Evolutionary conservation across 495 filamentous ascomycete species (phyloP), one percentile per base, ranked within the genome.

Genomic region (Tuber magnatum): DNA sequence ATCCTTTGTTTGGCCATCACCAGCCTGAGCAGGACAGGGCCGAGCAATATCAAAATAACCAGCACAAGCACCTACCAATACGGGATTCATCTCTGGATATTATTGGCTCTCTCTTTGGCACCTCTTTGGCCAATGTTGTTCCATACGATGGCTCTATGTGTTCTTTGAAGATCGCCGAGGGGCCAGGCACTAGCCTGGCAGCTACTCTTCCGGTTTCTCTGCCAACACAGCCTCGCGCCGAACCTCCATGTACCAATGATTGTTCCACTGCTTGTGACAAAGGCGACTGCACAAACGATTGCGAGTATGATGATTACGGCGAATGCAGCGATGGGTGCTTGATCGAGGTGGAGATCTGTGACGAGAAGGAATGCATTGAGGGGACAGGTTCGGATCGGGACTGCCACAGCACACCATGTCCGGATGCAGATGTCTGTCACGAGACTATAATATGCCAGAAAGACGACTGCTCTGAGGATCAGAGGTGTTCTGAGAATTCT

Each of bases 391-490:
- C 56, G 14, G 56, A 65, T 35, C 56, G 56, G 35, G 56, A 65
- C 28, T 65, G 77, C 6, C 77, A 71, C 32, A 72, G 73, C 35
- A 51, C 76, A 39, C 69, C 77, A 9, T 79, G 77, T 61, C 76
- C 69, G 68, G 77, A 79, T 41, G 77, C 71, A 14, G 77, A 79
- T 41, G 74, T 73, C 28, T 79, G 77, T 40, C 69, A 78, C 6
- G 76, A 79, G 46, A 74, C 78, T 24, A 79, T 79, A 68, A 72
- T 79, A 70, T 79, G 77, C 71, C 76, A 79, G 42, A 79, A 79
- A 32, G 76, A 79, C 72, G 77, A 74, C 18, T 79, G 77, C 44
- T 65, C 56, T 7, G 56, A 65, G 56, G 56, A 65, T 28, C 56
- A 65, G 14, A 18, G 16, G 28, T 65, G 56, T 8, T 65, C 56